Percentiles rank a stretch among this genome's conserved stretches.
phyloP scores from a whole-genome alignment of 306 rosid species.

The Begonia fuchsioides region DNA sequence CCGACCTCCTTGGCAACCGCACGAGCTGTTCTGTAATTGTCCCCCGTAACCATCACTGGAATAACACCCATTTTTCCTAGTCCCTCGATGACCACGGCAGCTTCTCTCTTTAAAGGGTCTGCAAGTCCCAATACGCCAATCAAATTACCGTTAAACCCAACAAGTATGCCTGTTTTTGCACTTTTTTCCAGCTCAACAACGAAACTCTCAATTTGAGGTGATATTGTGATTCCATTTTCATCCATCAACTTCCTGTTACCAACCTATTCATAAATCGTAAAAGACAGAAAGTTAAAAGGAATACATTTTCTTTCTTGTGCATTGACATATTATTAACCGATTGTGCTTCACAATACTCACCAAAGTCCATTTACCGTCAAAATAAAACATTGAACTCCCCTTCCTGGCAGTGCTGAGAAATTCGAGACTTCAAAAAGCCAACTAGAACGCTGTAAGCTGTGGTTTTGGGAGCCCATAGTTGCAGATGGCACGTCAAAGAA shows the following conservation, averaged over 20 bases:
- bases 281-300: no score
- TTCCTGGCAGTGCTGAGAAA: no score
- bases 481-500: no score
- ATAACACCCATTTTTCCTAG: conserved; percentile 57
- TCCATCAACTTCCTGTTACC: conserved; percentile 66
- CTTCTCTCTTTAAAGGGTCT: conserved; percentile 69
- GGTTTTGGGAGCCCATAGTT: no score
- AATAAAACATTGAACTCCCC: no score
- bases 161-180: conserved; percentile 68
- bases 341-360: no score
- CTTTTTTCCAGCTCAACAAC: conserved; percentile 52
- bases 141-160: conserved; percentile 38
- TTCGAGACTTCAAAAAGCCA: no score
- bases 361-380: no score
- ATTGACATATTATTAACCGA: no score
- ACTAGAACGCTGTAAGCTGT: no score
- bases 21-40: conserved; percentile 84
- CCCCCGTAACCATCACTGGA: conserved; percentile 77
- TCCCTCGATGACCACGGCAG: conserved; percentile 46
- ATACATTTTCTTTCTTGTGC: no score
- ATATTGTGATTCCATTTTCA: conserved; percentile 27
- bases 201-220: conserved; percentile 37
- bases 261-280: no score
- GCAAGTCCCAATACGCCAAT: conserved; percentile 60
- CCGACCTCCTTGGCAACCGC: conserved; percentile 57